Percentiles rank a stretch among this genome's conserved stretches.
Conservation (phyloP, 352 stramenopile genomes). For the Thalassiosira hispida region DNA sequence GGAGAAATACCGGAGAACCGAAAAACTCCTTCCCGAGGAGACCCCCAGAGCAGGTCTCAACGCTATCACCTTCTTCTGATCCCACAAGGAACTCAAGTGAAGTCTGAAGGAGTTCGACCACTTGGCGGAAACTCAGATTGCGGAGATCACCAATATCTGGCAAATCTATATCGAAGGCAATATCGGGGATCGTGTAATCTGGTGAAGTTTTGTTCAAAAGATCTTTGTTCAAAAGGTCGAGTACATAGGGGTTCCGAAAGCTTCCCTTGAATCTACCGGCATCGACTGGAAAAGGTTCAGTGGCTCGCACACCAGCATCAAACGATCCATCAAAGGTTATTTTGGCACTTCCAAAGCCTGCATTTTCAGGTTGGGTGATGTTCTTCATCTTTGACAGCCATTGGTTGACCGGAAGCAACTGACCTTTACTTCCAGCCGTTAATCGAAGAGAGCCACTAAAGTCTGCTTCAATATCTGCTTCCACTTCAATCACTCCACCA, state of each 20-base stretch:
- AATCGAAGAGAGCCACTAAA: slow-evolving; percentile 14
- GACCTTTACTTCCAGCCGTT: background rate
- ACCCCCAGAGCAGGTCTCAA: slow-evolving; percentile 47
- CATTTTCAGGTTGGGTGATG: background rate
- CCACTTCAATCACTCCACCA: slow-evolving; percentile 22
- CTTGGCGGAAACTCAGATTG: slow-evolving; percentile 27
- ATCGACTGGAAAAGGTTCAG: slow-evolving; percentile 18
- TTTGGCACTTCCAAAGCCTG: background rate
- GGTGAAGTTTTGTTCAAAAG: slow-evolving; percentile 13
- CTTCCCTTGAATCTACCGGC: background rate
- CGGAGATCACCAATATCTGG: slow-evolving; percentile 24
- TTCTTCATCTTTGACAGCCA: slow-evolving; percentile 22
- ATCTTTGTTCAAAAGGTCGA: slow-evolving; percentile 12
- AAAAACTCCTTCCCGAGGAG: slow-evolving; percentile 23
- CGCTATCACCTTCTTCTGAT: slow-evolving; percentile 28
- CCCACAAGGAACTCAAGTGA: slow-evolving; percentile 39
- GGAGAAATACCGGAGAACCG: slow-evolving; percentile 25
- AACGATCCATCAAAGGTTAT: slow-evolving; percentile 41
- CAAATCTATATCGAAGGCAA: slow-evolving; percentile 34
- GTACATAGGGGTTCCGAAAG: slow-evolving; percentile 12
- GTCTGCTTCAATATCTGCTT: slow-evolving; percentile 7
- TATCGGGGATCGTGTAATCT: background rate
- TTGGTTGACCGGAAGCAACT: slow-evolving; percentile 8
- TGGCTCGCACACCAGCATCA: slow-evolving; percentile 11
- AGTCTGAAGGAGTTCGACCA: slow-evolving; percentile 23